phyloP scores from a whole-genome alignment of 805 yeast genomes.

The Saccharomyces jurei region DNA sequence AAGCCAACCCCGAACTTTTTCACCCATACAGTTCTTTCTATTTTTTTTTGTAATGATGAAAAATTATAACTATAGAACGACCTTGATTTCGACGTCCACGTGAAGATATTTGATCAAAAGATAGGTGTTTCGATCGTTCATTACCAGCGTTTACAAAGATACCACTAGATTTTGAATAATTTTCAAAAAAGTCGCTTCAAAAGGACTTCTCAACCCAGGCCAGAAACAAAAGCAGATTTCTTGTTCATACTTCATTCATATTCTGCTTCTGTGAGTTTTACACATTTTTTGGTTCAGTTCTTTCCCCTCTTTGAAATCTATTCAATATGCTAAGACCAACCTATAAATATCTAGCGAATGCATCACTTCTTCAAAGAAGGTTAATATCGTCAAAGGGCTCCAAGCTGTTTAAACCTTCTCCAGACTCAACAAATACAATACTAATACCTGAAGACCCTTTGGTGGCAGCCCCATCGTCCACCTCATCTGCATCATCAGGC shows the following conservation, averaged over 20 bases:
- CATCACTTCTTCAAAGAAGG: slow-evolving; percentile 9
- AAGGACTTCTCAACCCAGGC: neutral
- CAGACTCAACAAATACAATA: slow-evolving; percentile 1
- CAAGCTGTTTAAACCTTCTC: slow-evolving; percentile 8
- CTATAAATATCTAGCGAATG: slow-evolving; percentile 6
- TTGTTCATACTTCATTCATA: neutral
- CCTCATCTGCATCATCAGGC: neutral
- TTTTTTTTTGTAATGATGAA: neutral
- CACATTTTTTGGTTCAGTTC: neutral
- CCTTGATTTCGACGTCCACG: neutral
- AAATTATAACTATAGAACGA: neutral
- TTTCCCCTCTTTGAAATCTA: neutral
- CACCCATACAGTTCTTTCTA: neutral
- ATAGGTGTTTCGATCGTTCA: neutral
- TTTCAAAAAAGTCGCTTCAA: neutral
- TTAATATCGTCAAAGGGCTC: slow-evolving; percentile 13
- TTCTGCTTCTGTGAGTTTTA: neutral
- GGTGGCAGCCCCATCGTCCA: neutral
- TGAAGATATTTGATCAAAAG: neutral
- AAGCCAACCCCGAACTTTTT: neutral
- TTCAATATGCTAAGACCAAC: slow-evolving; percentile 10
- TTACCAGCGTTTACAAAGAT: neutral
- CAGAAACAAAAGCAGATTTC: neutral
- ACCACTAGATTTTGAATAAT: neutral
- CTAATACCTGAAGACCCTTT: slow-evolving; percentile 1